phyloP scores from a whole-genome alignment of 306 rosid genomes.

The Medicago ruthenica region DNA sequence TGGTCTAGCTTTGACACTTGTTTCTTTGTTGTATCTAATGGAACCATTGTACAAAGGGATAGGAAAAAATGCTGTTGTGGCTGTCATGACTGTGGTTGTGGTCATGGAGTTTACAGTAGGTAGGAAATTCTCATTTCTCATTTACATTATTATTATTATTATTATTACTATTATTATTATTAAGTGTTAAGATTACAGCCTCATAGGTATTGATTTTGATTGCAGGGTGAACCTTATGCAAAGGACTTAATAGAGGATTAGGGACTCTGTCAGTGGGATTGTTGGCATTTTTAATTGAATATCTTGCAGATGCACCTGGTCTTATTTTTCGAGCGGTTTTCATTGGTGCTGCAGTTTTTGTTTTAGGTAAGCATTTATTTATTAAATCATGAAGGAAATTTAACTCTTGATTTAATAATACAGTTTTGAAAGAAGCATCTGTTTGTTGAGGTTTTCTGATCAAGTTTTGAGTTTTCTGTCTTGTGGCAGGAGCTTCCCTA shows the following conservation, averaged over 20 bases:
- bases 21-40: constrained; percentile 72
- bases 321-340: constrained; percentile 61
- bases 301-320: constrained; percentile 60
- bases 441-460: background rate
- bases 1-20: constrained; percentile 74
- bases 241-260: constrained; percentile 90
- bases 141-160: constrained; percentile 8
- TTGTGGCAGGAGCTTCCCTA: background rate
- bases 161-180: too few relatives aligned
- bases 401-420: too few relatives aligned
- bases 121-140: constrained; percentile 27
- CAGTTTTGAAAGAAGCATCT: too few relatives aligned
- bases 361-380: constrained; percentile 57
- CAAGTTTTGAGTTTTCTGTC: background rate
- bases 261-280: constrained; percentile 87
- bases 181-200: background rate
- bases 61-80: constrained; percentile 81
- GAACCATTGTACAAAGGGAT: constrained; percentile 73
- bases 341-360: constrained; percentile 79
- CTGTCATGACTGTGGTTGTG: constrained; percentile 95
- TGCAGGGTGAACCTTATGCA: constrained; percentile 89
- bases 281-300: constrained; percentile 74
- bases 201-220: constrained; percentile 7
- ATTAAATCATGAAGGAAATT: background rate
- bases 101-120: constrained; percentile 94